Base-by-base conservation (phyloP, 2,329 filamentous ascomycete species). In the Fusarium illudens region DNA sequence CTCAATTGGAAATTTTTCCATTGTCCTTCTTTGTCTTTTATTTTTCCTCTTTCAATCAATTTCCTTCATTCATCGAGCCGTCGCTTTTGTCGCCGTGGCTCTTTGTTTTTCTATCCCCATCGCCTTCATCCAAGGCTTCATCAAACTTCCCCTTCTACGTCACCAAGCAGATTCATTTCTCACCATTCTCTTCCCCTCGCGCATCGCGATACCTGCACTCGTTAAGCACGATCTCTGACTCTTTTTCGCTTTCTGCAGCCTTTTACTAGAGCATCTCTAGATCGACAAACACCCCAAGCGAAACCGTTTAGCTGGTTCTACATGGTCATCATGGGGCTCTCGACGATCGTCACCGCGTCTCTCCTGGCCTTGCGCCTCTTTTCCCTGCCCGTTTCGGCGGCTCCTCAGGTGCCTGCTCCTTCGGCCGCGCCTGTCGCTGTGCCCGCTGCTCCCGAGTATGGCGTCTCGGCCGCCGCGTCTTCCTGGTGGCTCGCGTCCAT, bases 401-500 rank as follows among this genome's bases (percentile, higher is more conserved):
- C 49, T 46, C 20, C 48, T 10, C 27, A 44, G 9, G 20, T 44
- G 11, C 17, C n/a, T 12, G 33, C 22, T 27, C 67, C 75, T 7
- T 70, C 77, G n/a, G 52, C 42, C 19, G 48, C 30, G n/a, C 64
- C 71, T 11, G 53, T 59, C 17, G 33, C 44, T 4, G 39, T 15
- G 25, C 6, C 42, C 22, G 32, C 46, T 7, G 25, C 61, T 4
- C 19, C 53, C 17, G 58, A 67, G 60, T 33, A 73, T 54, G 48
- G 67, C 25, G 61, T 48, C 44, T 50, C 56, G 11, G 72, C 75
- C 20, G 73, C 76, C 17, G 69, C 74, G 32, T 84, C 85, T 6
- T 80, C 79, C 73, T 96, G 91, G 84, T 96, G 93, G 93, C 78
- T 96, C 59, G 84, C 87, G 33, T 83, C 83, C 65, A 90, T 96